These are phyloP conservation scores for Starmera stellimalicola DNA, from an alignment of 1,139 yeast species.

Conservation along the genomic window DNA sequence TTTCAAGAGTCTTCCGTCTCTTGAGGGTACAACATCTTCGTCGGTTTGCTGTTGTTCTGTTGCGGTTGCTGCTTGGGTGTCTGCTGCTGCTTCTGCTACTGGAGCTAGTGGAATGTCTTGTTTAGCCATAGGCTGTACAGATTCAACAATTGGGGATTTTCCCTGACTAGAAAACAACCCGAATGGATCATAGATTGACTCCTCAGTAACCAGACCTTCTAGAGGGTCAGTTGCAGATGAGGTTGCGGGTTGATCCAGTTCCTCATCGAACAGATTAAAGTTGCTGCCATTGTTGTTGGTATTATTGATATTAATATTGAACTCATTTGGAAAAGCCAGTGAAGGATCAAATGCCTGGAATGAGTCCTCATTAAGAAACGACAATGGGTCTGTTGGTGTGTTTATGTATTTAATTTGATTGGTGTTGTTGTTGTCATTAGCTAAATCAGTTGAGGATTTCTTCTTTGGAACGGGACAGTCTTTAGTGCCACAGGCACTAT, in stretches of 20 bases:
- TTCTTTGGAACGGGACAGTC: slow-evolving; percentile 56
- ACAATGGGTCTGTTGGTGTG: slow-evolving; percentile 27
- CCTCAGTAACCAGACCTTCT: slow-evolving; percentile 37
- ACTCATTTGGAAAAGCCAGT: slow-evolving; percentile 28
- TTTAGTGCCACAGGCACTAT: slow-evolving; percentile 80
- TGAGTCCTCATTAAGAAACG: slow-evolving; percentile 28
- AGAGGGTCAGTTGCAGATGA: slow-evolving; percentile 9
- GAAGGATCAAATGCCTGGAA: slow-evolving; percentile 45
- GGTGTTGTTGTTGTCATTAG: slow-evolving; percentile 5
- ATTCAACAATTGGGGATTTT: slow-evolving; percentile 5
- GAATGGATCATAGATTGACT: slow-evolving; percentile 61
- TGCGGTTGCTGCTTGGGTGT: background rate
- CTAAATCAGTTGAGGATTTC: slow-evolving; percentile 15
- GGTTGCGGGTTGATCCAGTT: too few species aligned
- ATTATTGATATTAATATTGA: slow-evolving; percentile 21
- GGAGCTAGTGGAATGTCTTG: slow-evolving; percentile 3
- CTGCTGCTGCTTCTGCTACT: background rate
- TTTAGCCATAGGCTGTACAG: background rate
- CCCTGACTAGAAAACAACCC: slow-evolving; percentile 16
- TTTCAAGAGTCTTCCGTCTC: slow-evolving; percentile 41
- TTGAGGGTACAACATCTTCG: slow-evolving; percentile 43
- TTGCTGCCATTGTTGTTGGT: slow-evolving; percentile 1
- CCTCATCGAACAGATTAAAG: background rate
- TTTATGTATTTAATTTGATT: background rate
- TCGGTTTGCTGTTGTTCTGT: background rate